These are phyloP conservation scores for Plectosphaerella cucumerina DNA, from an alignment of 2,329 filamentous ascomycete species.

Conservation along the genomic window DNA sequence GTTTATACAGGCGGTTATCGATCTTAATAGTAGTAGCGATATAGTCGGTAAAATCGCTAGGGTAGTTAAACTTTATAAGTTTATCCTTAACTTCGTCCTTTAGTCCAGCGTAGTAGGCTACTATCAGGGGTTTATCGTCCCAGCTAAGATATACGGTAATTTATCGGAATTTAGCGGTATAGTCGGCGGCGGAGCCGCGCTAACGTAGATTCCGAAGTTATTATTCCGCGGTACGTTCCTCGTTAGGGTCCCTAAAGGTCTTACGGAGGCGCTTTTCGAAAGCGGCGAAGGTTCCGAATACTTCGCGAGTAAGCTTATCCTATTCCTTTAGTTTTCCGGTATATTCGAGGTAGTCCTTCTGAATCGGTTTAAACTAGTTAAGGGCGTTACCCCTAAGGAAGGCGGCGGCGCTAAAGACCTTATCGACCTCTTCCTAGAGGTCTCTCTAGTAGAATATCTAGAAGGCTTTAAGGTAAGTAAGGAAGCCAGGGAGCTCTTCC, in stretches of 20 bases:
- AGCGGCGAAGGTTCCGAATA: too few relatives aligned
- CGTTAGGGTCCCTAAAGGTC: too few relatives aligned
- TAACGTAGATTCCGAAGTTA: constrained; percentile 28
- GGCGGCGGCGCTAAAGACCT: too few relatives aligned
- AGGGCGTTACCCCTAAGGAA: too few relatives aligned
- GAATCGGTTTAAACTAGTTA: neutral
- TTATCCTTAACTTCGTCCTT: neutral
- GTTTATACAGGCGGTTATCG: too few relatives aligned
- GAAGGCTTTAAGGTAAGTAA: too few relatives aligned
- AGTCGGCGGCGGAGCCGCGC: neutral
- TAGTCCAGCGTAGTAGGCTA: neutral
- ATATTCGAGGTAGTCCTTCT: neutral
- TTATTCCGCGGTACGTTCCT: neutral
- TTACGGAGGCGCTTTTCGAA: too few relatives aligned
- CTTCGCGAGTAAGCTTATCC: neutral
- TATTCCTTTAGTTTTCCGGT: neutral
- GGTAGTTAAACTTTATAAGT: neutral
- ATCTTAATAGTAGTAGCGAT: neutral
- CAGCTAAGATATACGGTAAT: neutral
- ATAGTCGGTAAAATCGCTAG: neutral
- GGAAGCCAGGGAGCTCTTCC: too few relatives aligned
- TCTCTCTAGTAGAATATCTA: too few relatives aligned
- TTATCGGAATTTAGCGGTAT: neutral
- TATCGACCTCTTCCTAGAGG: too few relatives aligned
- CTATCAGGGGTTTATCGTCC: neutral